These are phyloP conservation scores for Tremella mesenterica DNA, from an alignment of 768 basidiomycete species.

Conservation along the genomic window DNA sequence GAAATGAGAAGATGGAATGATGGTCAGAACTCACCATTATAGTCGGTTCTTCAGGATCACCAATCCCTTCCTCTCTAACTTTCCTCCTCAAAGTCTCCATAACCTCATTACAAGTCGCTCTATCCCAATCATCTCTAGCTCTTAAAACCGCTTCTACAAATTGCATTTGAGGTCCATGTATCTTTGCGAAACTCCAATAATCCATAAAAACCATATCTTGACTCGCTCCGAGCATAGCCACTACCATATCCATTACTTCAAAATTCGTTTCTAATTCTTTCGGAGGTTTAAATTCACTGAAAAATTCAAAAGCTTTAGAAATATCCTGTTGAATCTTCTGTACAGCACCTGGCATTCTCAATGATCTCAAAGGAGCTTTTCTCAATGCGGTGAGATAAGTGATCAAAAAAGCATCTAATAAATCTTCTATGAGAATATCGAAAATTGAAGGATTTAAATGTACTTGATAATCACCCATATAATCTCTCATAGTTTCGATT, in stretches of 20 bases:
- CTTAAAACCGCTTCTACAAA: conserved; percentile 88
- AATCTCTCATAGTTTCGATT: conserved; percentile 90
- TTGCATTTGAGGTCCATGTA: conserved; percentile 81
- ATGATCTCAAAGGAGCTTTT: conserved; percentile 58
- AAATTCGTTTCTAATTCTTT: conserved; percentile 75
- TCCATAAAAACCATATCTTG: conserved; percentile 85
- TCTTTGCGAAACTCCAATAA: conserved; percentile 84
- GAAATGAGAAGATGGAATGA: background rate
- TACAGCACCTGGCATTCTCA: conserved; percentile 76
- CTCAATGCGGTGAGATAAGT: conserved; percentile 80
- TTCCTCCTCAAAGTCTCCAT: conserved; percentile 90
- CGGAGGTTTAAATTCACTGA: conserved; percentile 64
- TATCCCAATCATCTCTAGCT: conserved; percentile 79
- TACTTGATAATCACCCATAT: conserved; percentile 86
- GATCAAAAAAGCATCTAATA: conserved; percentile 82
- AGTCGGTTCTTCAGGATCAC: conserved; percentile 41
- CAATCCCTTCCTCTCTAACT: conserved; percentile 66
- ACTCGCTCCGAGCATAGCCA: conserved; percentile 72
- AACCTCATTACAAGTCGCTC: conserved; percentile 75
- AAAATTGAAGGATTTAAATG: conserved; percentile 85
- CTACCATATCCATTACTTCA: conserved; percentile 74
- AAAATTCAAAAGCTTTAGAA: conserved; percentile 66
- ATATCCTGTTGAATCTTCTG: conserved; percentile 77
- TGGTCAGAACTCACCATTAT: conserved; percentile 37
- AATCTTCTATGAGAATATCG: conserved; percentile 83